Conservation (phyloP, 345 rosid species). For the Sonneratia caseolaris region DNA sequence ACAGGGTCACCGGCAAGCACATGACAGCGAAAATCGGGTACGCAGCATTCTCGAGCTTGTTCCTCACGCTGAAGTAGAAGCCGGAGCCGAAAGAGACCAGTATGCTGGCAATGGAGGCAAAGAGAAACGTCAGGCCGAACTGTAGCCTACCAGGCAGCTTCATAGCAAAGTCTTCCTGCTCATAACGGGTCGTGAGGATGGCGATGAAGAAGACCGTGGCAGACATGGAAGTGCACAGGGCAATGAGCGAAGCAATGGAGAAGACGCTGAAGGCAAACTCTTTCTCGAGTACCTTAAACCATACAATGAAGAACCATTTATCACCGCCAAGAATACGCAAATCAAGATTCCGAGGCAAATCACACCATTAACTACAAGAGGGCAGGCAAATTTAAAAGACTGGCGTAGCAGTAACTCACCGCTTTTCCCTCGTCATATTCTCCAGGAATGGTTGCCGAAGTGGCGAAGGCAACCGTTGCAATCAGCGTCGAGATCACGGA, state of each 20-base stretch:
- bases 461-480: neutral
- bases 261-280: neutral
- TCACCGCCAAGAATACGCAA: no score
- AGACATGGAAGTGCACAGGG: neutral
- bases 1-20: neutral
- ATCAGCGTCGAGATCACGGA: neutral
- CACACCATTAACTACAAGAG: no score
- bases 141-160: neutral
- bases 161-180: neutral
- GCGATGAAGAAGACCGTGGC: neutral
- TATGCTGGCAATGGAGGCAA: neutral
- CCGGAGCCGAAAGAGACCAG: constrained; percentile 1
- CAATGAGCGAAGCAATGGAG: neutral
- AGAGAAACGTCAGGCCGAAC: neutral
- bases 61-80: neutral
- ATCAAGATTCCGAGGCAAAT: neutral
- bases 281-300: neutral
- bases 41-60: neutral
- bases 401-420: neutral
- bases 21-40: neutral
- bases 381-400: neutral
- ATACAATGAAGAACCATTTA: neutral
- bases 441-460: neutral
- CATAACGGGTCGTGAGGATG: neutral
- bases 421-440: neutral